Evolutionary conservation across 805 yeast species (phyloP).

Genomic region (Zygosaccharomyces lentus): DNA sequence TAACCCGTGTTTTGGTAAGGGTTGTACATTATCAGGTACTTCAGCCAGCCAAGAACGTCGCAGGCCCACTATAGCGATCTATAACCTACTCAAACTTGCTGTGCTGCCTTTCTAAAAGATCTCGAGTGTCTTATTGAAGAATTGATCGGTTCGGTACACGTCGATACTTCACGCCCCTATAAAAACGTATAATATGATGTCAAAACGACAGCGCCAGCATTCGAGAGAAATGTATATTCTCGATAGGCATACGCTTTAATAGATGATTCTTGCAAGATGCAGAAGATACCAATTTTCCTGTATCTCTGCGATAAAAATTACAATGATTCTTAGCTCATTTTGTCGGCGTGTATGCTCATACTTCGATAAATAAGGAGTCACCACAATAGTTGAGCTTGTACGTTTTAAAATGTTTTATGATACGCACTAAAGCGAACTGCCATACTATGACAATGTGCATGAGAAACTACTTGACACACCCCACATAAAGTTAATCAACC

Average conservation of each 20-base stretch:
- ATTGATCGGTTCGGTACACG: slow-evolving; percentile 3
- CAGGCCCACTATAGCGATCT: slow-evolving; percentile 1
- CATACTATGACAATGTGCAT: too few species aligned
- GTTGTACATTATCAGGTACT: slow-evolving; percentile 10
- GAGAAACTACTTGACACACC: not conserved
- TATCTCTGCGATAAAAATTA: too few species aligned
- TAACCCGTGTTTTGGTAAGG: slow-evolving; percentile 14
- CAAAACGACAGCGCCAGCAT: not conserved
- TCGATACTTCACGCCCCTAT: slow-evolving; percentile 9
- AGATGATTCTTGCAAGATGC: too few species aligned
- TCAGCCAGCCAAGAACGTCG: slow-evolving; percentile 2
- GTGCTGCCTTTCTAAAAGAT: not conserved
- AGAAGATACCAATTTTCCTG: too few species aligned
- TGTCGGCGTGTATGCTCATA: too few species aligned
- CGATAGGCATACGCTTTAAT: too few species aligned
- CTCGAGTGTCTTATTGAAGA: not conserved
- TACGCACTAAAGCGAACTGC: too few species aligned
- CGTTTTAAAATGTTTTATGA: too few species aligned
- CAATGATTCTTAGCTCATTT: too few species aligned
- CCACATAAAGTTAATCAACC: not conserved
- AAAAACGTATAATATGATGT: slow-evolving; percentile 2
- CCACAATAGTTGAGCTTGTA: too few species aligned
- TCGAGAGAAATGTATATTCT: not conserved
- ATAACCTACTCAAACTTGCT: not conserved
- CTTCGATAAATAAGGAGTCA: too few species aligned